Base-by-base conservation (phyloP, 2,329 filamentous ascomycete species). In the Lachnellula cervina region DNA sequence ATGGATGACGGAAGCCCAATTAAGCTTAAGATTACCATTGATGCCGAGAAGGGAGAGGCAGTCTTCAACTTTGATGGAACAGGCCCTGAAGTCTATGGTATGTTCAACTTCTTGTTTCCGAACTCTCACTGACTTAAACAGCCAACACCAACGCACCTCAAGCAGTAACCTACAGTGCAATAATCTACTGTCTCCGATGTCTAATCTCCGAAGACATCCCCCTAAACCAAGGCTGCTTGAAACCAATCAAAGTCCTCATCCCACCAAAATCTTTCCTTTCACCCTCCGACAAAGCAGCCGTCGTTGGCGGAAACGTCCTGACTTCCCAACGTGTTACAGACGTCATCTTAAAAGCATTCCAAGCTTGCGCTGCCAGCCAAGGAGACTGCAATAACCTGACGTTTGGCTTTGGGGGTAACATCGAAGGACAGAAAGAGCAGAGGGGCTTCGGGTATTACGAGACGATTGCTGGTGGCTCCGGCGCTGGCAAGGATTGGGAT, bases 1-100 rank as follows among this genome's bases (percentile, higher is more conserved):
- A 94, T 95, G 88, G 90, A 95, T 64, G 90, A 95, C 64, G 90
- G 90, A 25, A 88, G 82, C 9, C 88, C 89, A 0, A 93, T 95
- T 65, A 77, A 80, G 51, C 78, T 95, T 6, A 86, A 84, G 59
- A 80, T 95, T 11, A 86, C 82, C 1, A 94, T 95, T 60, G 82
- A 93, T 65, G 80, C 81, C 0, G 78, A 84, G 0, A 84, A 87
- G 43, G 90, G 89, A 16, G 86, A 89, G 59, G 90, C 90, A 0
- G 74, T 87, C 0, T 95, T 94, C 66, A 84, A 94, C 71, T 88
- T 94, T 69, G 78, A 76, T 0, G 89, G 89, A 19, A 94, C 89
- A 0, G 89, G 89, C 0, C 84, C 87, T 0, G 88, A 94, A 71
- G 87, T 90, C 1, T 90, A 90, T 64, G 88, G 82, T 76, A 69